These are phyloP conservation scores for Lentinula sp. DNA, from an alignment of 768 basidiomycete species.

Conservation along the genomic window DNA sequence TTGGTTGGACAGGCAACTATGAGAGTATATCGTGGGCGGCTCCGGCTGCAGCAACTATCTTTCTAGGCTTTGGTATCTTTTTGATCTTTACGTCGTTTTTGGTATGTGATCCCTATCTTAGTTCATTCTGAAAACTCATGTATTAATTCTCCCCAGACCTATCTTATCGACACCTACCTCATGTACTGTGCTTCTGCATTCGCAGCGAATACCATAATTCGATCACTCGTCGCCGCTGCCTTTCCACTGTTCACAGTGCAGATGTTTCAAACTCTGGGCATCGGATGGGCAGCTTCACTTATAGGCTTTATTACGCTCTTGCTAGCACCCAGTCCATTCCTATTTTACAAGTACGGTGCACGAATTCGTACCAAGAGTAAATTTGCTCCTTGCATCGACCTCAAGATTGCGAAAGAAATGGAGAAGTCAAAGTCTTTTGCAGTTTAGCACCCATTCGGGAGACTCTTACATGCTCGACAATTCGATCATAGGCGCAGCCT, in stretches of 20 bases:
- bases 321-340: slow-evolving; percentile 41
- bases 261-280: slow-evolving; percentile 22
- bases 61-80: slow-evolving; percentile 23
- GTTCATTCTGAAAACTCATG: slow-evolving; percentile 30
- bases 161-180: slow-evolving; percentile 12
- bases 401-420: slow-evolving; percentile 30
- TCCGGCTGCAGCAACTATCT: slow-evolving; percentile 4
- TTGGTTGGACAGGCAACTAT: slow-evolving; percentile 33
- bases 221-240: slow-evolving; percentile 27
- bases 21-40: slow-evolving; percentile 6
- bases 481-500: no score
- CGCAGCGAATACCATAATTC: slow-evolving; percentile 34
- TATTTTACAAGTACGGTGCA: slow-evolving; percentile 66
- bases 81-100: slow-evolving; percentile 58
- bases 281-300: slow-evolving; percentile 10
- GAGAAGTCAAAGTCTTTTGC: slow-evolving; percentile 6
- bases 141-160: neutral
- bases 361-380: slow-evolving; percentile 47
- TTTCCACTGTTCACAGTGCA: slow-evolving; percentile 40
- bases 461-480: no score
- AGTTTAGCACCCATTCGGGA: neutral
- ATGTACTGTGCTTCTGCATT: slow-evolving; percentile 59
- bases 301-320: slow-evolving; percentile 6
- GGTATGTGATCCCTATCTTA: slow-evolving; percentile 38
- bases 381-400: slow-evolving; percentile 47